Evolutionary conservation across 768 basidiomycete species (phyloP).

Genomic region (Lactarius sanguifluus): DNA sequence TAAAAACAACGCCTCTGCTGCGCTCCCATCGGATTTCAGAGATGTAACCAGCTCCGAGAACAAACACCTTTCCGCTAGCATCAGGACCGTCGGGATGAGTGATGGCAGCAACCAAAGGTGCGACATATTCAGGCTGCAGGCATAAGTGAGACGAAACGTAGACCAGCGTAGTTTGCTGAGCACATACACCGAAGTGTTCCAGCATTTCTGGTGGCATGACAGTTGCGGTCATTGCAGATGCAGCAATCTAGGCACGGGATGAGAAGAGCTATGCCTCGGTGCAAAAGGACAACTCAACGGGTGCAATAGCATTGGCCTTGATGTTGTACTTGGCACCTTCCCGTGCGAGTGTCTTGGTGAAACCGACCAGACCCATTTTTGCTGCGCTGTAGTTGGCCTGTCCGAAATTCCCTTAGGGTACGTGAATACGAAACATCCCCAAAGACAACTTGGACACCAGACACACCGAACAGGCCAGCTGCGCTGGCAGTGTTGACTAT

Average conservation of each 20-base stretch:
- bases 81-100: slow-evolving; percentile 83
- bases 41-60: slow-evolving; percentile 90
- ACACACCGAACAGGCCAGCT: slow-evolving; percentile 83
- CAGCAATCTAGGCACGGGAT: slow-evolving; percentile 65
- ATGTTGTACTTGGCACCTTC: slow-evolving; percentile 95
- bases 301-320: slow-evolving; percentile 82
- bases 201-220: slow-evolving; percentile 94
- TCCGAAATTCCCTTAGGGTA: slow-evolving; percentile 77
- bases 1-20: slow-evolving; percentile 84
- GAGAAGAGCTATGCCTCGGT: not conserved
- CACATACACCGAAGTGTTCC: slow-evolving; percentile 68
- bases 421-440: not conserved
- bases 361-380: slow-evolving; percentile 92
- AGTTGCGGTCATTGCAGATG: slow-evolving; percentile 94
- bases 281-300: slow-evolving; percentile 50
- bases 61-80: slow-evolving; percentile 80
- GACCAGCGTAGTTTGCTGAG: not conserved
- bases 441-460: not conserved
- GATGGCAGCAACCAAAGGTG: slow-evolving; percentile 87
- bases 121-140: slow-evolving; percentile 80
- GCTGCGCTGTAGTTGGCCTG: slow-evolving; percentile 98
- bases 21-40: slow-evolving; percentile 94
- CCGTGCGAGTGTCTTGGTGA: slow-evolving; percentile 88
- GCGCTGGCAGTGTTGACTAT: slow-evolving; percentile 94
- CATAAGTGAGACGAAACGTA: not conserved